Evolutionary conservation across 2,329 filamentous ascomycete species (phyloP).

Genomic region (Graphiopsis chlorocephala): DNA sequence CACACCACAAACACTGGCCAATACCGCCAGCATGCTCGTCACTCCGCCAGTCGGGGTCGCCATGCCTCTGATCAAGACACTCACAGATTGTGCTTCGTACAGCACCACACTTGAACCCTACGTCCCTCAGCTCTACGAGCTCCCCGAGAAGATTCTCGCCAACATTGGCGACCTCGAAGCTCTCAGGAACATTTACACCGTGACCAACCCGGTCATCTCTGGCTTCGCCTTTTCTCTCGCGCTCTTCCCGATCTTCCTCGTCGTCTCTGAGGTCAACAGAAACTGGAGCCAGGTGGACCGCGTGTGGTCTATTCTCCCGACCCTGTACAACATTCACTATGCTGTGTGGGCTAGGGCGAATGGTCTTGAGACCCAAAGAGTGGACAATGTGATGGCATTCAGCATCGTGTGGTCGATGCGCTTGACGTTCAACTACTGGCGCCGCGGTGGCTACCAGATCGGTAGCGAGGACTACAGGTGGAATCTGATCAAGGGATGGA

Average conservation of each 20-base stretch:
- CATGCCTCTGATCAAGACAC: slow-evolving; percentile 54
- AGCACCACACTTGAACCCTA: slow-evolving; percentile 72
- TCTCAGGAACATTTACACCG: slow-evolving; percentile 69
- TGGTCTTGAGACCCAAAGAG: slow-evolving; percentile 64
- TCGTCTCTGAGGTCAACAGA: slow-evolving; percentile 78
- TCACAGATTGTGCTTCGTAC: slow-evolving; percentile 75
- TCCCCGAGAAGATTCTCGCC: slow-evolving; percentile 49
- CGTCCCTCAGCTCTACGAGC: slow-evolving; percentile 60
- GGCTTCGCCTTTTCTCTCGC: slow-evolving; percentile 70
- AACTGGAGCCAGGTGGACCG: slow-evolving; percentile 98
- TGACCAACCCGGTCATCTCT: slow-evolving; percentile 81
- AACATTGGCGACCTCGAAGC: slow-evolving; percentile 59
- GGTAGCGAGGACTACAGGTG: slow-evolving; percentile 96
- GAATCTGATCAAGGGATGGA: slow-evolving; percentile 67
- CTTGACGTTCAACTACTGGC: slow-evolving; percentile 95
- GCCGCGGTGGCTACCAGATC: slow-evolving; percentile 83
- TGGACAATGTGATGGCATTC: slow-evolving; percentile 71
- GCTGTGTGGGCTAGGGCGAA: slow-evolving; percentile 75
- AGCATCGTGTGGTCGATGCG: slow-evolving; percentile 66
- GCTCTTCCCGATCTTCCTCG: slow-evolving; percentile 68
- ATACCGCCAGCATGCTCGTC: slow-evolving; percentile 16
- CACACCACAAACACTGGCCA: background rate
- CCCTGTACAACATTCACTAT: slow-evolving; percentile 82
- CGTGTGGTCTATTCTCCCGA: slow-evolving; percentile 84
- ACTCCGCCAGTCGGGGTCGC: slow-evolving; percentile 15